Evolutionary conservation across 176 grass and related monocot genomes (phyloP).

Genomic region (Eremochloa ophiuroides): DNA sequence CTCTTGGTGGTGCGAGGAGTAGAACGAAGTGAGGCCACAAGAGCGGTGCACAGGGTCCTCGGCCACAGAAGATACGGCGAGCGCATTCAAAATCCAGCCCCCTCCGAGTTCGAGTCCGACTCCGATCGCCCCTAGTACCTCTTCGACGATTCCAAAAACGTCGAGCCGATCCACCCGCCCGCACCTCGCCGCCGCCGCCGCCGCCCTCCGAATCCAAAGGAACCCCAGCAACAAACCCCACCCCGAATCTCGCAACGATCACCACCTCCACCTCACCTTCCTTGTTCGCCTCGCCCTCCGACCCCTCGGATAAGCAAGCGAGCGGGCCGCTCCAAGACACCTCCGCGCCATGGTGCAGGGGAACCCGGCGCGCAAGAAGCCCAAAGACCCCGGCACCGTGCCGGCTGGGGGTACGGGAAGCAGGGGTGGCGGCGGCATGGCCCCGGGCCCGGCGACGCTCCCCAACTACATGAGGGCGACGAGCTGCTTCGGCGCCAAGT

Average conservation of each 20-base stretch:
- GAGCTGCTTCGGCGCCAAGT: slow-evolving; percentile 51
- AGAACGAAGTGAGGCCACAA: background rate
- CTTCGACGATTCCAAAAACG: slow-evolving; percentile 24
- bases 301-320: background rate
- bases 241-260: slow-evolving; percentile 12
- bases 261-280: background rate
- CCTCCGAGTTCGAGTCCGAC: no score
- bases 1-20: background rate
- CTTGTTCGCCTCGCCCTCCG: background rate
- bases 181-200: background rate
- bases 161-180: background rate
- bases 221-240: background rate
- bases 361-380: slow-evolving; percentile 45
- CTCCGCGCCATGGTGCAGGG: slow-evolving; percentile 63
- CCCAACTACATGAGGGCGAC: slow-evolving; percentile 85
- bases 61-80: slow-evolving; percentile 4
- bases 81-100: slow-evolving; percentile 28
- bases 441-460: background rate
- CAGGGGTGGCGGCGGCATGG: slow-evolving; percentile 1
- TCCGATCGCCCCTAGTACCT: background rate
- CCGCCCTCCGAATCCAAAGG: slow-evolving; percentile 19
- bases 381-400: slow-evolving; percentile 6
- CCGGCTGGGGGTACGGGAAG: background rate
- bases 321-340: background rate
- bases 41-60: background rate